Evolutionary conservation across 2,329 filamentous ascomycete genomes (phyloP).

Genomic region (Colletotrichum theobromicola): DNA sequence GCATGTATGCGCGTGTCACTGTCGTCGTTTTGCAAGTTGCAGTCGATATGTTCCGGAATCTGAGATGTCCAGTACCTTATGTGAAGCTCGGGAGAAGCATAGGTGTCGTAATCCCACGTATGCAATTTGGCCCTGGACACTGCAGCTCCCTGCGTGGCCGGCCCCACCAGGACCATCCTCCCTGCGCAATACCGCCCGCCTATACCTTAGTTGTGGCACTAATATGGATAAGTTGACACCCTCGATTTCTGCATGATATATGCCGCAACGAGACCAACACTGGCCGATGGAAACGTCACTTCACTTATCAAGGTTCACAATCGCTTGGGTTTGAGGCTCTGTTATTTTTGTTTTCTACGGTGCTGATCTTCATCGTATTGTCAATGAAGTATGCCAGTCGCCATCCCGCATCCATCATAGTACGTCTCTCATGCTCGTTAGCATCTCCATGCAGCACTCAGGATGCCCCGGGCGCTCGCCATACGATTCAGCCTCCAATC

Average conservation of each 20-base stretch:
- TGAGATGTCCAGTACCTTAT: conserved; percentile 23
- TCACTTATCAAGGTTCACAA: neutral
- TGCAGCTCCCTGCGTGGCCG: neutral
- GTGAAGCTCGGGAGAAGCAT: conserved; percentile 22
- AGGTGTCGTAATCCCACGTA: conserved; percentile 34
- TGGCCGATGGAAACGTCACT: neutral
- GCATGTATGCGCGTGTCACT: neutral
- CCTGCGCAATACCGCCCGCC: neutral
- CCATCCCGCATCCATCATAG: conserved; percentile 20
- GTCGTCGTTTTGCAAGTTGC: neutral
- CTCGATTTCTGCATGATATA: neutral
- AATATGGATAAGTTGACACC: neutral
- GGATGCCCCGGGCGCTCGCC: conserved; percentile 18
- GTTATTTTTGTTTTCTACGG: conserved; percentile 23
- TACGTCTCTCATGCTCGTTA: conserved; percentile 13
- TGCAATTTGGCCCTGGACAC: neutral
- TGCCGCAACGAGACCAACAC: neutral
- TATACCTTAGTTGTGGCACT: neutral
- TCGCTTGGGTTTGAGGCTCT: conserved; percentile 13
- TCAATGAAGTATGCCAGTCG: conserved; percentile 9
- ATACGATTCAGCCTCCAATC: conserved; percentile 3
- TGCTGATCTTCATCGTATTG: conserved; percentile 18
- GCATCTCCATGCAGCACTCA: conserved; percentile 21
- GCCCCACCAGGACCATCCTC: neutral
- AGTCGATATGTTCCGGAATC: neutral